Evolutionary conservation across 306 rosid species (phyloP).

Genomic region (Corylus americana): DNA sequence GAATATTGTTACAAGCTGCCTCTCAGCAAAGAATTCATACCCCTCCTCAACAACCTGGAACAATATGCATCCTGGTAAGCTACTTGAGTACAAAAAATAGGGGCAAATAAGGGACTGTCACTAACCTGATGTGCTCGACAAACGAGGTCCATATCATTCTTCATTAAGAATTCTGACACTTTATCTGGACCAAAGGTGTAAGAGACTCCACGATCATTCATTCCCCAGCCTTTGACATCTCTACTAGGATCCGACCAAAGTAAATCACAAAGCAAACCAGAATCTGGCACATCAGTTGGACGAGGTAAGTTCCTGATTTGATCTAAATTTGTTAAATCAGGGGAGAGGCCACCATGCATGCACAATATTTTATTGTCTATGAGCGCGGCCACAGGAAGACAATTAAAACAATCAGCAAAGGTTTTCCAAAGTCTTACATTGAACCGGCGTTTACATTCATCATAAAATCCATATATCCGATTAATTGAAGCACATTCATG

Average conservation of each 20-base stretch:
- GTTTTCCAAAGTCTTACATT: slow-evolving; percentile 44
- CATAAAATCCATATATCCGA: slow-evolving; percentile 45
- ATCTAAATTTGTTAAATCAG: slow-evolving; percentile 39
- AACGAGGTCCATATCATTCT: slow-evolving; percentile 46
- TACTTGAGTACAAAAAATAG: background rate
- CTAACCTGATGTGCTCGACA: slow-evolving; percentile 45
- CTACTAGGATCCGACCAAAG: slow-evolving; percentile 47
- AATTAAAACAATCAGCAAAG: slow-evolving; percentile 43
- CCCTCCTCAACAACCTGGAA: slow-evolving; percentile 48
- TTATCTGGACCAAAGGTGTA: slow-evolving; percentile 39
- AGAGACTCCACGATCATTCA: slow-evolving; percentile 49
- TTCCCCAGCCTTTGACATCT: slow-evolving; percentile 49
- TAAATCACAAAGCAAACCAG: slow-evolving; percentile 45
- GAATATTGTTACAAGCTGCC: slow-evolving; percentile 48
- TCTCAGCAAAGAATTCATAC: slow-evolving; percentile 46
- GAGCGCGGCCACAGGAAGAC: slow-evolving; percentile 47
- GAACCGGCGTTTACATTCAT: slow-evolving; percentile 47
- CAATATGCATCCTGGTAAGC: slow-evolving; percentile 5
- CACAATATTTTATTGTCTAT: slow-evolving; percentile 45
- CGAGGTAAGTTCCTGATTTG: slow-evolving; percentile 39
- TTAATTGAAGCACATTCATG: slow-evolving; percentile 47
- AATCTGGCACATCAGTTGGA: slow-evolving; percentile 41
- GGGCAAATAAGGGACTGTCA: background rate
- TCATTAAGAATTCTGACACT: slow-evolving; percentile 39
- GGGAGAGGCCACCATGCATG: slow-evolving; percentile 51